phyloP scores from a whole-genome alignment of 2,329 filamentous ascomycete species.

The Penicillium fuscoglaucum region DNA sequence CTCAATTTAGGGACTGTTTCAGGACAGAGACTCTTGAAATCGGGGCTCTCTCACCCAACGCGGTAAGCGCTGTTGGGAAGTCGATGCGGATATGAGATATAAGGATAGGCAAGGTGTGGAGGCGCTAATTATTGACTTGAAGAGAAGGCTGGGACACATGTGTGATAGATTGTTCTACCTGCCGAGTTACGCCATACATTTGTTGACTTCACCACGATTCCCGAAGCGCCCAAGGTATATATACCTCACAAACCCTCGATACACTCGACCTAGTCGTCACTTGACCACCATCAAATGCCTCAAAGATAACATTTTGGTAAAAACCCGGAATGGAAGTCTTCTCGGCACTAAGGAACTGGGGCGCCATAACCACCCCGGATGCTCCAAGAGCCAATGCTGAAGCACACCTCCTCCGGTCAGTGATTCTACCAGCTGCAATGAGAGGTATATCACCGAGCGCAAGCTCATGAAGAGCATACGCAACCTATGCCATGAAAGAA shows the following conservation, averaged over 20 bases:
- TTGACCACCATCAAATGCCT: constrained; percentile 47
- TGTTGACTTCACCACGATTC: background rate
- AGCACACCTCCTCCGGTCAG: constrained; percentile 46
- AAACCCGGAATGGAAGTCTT: constrained; percentile 51
- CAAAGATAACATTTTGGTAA: constrained; percentile 50
- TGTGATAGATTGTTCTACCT: background rate
- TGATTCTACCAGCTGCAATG: constrained; percentile 53
- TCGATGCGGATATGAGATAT: background rate
- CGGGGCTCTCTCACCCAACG: background rate
- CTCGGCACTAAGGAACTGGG: constrained; percentile 56
- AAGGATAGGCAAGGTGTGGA: background rate
- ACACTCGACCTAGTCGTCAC: constrained; percentile 8
- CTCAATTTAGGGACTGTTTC: background rate
- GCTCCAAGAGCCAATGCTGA: background rate
- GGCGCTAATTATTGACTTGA: background rate
- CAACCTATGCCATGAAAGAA: constrained; percentile 10
- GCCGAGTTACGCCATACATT: background rate
- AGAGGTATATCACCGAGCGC: constrained; percentile 38
- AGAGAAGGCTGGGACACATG: background rate
- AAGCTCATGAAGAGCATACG: constrained; percentile 5
- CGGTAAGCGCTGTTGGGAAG: background rate
- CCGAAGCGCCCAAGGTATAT: background rate
- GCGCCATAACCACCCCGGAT: constrained; percentile 59
- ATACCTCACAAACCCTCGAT: background rate
- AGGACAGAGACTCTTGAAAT: background rate